Evolutionary conservation across 139 green algal genomes (phyloP), one percentile per base, ranked within the genome.

Genomic region (Volvox reticuliferus): DNA sequence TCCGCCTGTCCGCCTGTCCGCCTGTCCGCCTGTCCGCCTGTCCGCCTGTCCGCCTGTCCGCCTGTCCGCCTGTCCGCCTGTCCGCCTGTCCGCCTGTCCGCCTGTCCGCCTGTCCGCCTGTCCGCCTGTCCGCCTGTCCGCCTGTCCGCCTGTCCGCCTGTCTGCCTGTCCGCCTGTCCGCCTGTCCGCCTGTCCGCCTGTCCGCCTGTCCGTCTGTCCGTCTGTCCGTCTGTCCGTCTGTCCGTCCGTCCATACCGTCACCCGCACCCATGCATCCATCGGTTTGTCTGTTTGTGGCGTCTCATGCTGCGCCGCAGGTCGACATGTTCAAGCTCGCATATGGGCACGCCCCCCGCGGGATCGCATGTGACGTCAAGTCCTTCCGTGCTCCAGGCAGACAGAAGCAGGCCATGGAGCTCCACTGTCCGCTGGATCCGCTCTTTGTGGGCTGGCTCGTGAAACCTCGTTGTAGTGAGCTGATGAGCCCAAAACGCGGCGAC

Each of bases 391-490:
- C 71, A 2, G 71, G 71, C 71, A 5, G 71, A n/a, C 1, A 18
- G 21, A 82, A 9, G 44, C 44, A 9, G 44, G 44, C 9, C 2
- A 6, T 82, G 33, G 32, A 62, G 21, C 71, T 79, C 26, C 24
- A 36, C 26, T 30, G 20, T 32, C 26, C 20, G 9, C 30, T 36
- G 71, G 21, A 32, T 9, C 71, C 71, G 21, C 14, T 20, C 26
- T 79, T 79, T 30, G 71, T 79, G 71, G 71, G 71, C 14, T 79
- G 71, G 71, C 71, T 79, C 17, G 71, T 79, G 26, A 79, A 79
- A 21, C 68, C 68, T 17, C 62, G 62, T 19, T 24, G 62, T 26
- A 21, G n/a, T n/a, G n/a, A n/a, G n/a, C n/a, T n/a, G n/a, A n/a
- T n/a, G n/a, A n/a, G n/a, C n/a, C n/a, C n/a, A n/a, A n/a, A n/a